These are phyloP conservation scores for Phytophthora lateralis DNA, from an alignment of 352 stramenopile genomes.

Conservation along the genomic window DNA sequence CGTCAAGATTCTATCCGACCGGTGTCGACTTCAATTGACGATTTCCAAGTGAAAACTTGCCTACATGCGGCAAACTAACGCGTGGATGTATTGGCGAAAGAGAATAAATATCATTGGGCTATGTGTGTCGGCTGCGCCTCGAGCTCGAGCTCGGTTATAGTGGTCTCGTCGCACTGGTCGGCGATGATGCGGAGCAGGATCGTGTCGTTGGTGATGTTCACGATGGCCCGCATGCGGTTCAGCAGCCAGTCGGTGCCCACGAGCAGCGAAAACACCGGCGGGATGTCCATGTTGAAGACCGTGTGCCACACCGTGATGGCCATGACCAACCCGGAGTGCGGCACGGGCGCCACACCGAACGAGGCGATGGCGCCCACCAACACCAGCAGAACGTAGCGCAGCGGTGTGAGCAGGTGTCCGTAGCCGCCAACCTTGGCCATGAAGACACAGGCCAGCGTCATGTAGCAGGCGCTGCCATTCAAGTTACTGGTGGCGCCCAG, in stretches of 20 bases:
- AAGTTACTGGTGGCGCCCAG: constrained; percentile 74
- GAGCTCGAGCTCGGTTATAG: constrained; percentile 28
- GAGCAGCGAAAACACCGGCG: constrained; percentile 64
- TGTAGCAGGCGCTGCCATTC: constrained; percentile 78
- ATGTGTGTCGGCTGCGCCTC: constrained; percentile 24
- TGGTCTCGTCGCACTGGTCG: constrained; percentile 68
- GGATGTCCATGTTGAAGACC: constrained; percentile 61
- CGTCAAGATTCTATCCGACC: no score
- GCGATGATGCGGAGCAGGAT: constrained; percentile 77
- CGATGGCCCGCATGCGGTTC: constrained; percentile 69
- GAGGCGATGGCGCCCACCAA: constrained; percentile 70
- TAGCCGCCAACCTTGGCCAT: constrained; percentile 68
- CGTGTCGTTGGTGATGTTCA: constrained; percentile 86
- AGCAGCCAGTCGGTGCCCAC: constrained; percentile 77
- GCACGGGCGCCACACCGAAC: constrained; percentile 71
- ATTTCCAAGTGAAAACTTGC: no score
- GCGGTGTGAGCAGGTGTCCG: constrained; percentile 46
- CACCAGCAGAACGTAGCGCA: constrained; percentile 61
- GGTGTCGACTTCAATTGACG: no score
- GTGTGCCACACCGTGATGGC: constrained; percentile 81
- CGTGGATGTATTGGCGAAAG: neutral
- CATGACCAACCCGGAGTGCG: constrained; percentile 76
- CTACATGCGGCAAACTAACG: no score
- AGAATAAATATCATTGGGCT: constrained; percentile 20
- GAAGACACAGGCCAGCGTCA: constrained; percentile 74